Conservation (phyloP, 2,329 filamentous ascomycete genomes). For the Cercospora brassicicola region DNA sequence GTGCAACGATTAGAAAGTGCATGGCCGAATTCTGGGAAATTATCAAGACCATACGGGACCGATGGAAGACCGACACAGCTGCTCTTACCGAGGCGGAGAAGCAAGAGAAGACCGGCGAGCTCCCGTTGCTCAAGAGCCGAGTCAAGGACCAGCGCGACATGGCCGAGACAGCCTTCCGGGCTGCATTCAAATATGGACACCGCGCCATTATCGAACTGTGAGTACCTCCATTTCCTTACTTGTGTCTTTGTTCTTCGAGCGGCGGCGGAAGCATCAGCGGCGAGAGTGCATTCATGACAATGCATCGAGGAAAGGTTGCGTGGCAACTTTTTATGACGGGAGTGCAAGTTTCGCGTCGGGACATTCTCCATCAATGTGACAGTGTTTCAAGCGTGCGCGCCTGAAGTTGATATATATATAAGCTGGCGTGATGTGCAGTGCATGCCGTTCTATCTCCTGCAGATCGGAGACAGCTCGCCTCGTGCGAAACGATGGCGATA, state of each 20-base stretch:
- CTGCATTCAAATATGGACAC: constrained; percentile 50
- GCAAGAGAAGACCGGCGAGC: constrained; percentile 55
- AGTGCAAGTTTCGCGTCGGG: not conserved
- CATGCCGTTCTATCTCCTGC: not conserved
- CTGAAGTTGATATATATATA: not conserved
- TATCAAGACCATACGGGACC: constrained; percentile 59
- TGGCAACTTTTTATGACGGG: not conserved
- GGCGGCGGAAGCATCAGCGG: constrained; percentile 1
- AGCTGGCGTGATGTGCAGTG: not conserved
- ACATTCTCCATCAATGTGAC: not conserved
- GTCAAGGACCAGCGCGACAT: constrained; percentile 59
- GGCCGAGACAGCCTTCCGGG: constrained; percentile 53
- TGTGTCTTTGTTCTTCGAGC: constrained; percentile 3
- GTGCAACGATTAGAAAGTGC: constrained; percentile 56
- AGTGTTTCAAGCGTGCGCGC: not conserved
- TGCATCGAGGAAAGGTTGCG: not conserved
- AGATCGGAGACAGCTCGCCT: not conserved
- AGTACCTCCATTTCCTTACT: constrained; percentile 29
- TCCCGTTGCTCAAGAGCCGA: constrained; percentile 56
- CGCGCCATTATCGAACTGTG: constrained; percentile 48
- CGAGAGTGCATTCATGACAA: not conserved
- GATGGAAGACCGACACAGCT: constrained; percentile 60
- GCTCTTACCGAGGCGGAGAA: constrained; percentile 60
- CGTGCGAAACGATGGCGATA: not conserved
- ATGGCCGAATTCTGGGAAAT: constrained; percentile 61